These are phyloP conservation scores for Rhizomucor pusillus DNA, from an alignment of 371 early-diverging fungal genomes.

Conservation along the genomic window DNA sequence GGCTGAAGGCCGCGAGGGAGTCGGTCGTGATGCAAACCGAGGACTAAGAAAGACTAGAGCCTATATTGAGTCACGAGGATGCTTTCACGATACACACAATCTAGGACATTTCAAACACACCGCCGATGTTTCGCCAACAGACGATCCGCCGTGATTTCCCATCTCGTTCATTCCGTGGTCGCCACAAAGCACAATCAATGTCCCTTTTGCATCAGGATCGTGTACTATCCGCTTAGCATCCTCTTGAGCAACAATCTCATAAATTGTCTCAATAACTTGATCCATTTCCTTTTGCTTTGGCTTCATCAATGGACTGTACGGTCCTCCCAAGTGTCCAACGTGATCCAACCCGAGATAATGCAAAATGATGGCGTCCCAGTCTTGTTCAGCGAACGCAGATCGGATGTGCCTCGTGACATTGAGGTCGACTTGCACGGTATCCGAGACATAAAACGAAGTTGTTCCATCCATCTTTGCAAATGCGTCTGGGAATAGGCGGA, in stretches of 20 bases:
- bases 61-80: slow-evolving; percentile 17
- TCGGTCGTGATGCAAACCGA: slow-evolving; percentile 30
- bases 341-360: slow-evolving; percentile 97
- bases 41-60: slow-evolving; percentile 53
- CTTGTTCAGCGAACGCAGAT: slow-evolving; percentile 50
- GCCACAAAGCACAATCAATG: slow-evolving; percentile 91
- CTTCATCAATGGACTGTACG: slow-evolving; percentile 69
- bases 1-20: slow-evolving; percentile 10
- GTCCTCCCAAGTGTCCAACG: slow-evolving; percentile 91
- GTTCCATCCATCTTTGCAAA: slow-evolving; percentile 73
- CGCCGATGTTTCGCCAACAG: slow-evolving; percentile 59
- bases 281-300: slow-evolving; percentile 85
- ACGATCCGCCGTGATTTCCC: slow-evolving; percentile 70
- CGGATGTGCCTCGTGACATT: slow-evolving; percentile 81
- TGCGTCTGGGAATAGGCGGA: slow-evolving; percentile 73
- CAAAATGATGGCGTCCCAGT: slow-evolving; percentile 85
- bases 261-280: slow-evolving; percentile 56
- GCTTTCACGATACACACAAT: too few relatives aligned
- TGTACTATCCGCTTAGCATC: slow-evolving; percentile 36
- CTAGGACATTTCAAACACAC: slow-evolving; percentile 24
- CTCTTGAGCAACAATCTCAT: slow-evolving; percentile 41
- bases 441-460: slow-evolving; percentile 81
- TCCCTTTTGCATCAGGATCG: slow-evolving; percentile 51
- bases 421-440: slow-evolving; percentile 75
- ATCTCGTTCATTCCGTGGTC: slow-evolving; percentile 99